Conservation (phyloP, 2,329 filamentous ascomycete genomes). For the Podosphaera leucotricha region DNA sequence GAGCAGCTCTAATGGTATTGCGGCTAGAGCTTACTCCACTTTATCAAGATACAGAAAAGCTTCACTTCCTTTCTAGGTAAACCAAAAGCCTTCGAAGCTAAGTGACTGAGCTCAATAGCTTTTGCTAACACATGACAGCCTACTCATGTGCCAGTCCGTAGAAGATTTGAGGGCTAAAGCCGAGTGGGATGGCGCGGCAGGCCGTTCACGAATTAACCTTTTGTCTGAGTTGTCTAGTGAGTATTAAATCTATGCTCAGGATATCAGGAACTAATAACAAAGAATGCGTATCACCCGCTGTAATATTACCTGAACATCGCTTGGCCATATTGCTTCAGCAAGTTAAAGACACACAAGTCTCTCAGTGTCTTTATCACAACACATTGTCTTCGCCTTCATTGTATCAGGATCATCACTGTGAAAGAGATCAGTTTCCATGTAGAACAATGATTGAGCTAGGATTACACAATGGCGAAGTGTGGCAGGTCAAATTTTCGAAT, state of each 20-base stretch:
- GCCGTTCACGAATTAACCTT: slow-evolving; percentile 47
- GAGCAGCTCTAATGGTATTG: slow-evolving; percentile 56
- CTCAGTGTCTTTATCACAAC: slow-evolving; percentile 73
- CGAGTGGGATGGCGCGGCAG: slow-evolving; percentile 62
- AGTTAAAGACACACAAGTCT: slow-evolving; percentile 64
- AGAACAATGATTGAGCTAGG: slow-evolving; percentile 45
- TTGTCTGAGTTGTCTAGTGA: slow-evolving; percentile 67
- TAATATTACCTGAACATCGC: slow-evolving; percentile 88
- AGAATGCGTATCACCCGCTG: slow-evolving; percentile 82
- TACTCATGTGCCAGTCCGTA: slow-evolving; percentile 68
- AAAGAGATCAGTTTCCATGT: slow-evolving; percentile 55
- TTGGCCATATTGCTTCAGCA: slow-evolving; percentile 60
- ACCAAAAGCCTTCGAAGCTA: slow-evolving; percentile 3
- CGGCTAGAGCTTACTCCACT: slow-evolving; percentile 72
- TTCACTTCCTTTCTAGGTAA: slow-evolving; percentile 61
- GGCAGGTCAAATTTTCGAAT: slow-evolving; percentile 77
- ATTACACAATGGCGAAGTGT: slow-evolving; percentile 62
- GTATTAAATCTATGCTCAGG: slow-evolving; percentile 12
- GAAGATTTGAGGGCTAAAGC: slow-evolving; percentile 57
- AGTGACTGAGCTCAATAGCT: not conserved
- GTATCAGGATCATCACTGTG: slow-evolving; percentile 72
- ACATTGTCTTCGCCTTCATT: slow-evolving; percentile 55
- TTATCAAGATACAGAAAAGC: slow-evolving; percentile 49
- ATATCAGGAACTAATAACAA: slow-evolving; percentile 6
- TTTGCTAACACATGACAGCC: slow-evolving; percentile 21